Conservation (phyloP, 2,329 filamentous ascomycete genomes). For the Juglanconis sp. region DNA sequence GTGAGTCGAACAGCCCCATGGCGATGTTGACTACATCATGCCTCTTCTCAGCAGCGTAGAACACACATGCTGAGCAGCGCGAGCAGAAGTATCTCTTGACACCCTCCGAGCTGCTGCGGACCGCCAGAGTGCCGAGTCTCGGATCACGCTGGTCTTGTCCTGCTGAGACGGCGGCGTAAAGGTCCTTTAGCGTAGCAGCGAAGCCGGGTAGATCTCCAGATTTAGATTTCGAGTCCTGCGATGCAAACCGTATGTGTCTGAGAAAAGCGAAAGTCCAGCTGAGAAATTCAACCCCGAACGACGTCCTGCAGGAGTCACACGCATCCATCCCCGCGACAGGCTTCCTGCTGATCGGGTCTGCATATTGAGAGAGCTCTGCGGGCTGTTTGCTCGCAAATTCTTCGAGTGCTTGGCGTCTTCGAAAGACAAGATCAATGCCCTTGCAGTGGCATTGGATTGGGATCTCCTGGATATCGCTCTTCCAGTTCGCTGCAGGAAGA, state of each 20-base stretch:
- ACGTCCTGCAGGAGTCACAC: slow-evolving; percentile 46
- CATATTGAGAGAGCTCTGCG: slow-evolving; percentile 37
- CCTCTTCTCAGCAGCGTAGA: slow-evolving; percentile 39
- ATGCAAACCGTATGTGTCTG: slow-evolving; percentile 34
- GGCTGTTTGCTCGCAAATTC: slow-evolving; percentile 25
- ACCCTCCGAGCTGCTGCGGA: slow-evolving; percentile 40
- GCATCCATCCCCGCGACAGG: slow-evolving; percentile 37
- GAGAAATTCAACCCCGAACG: slow-evolving; percentile 39
- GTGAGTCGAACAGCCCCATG: slow-evolving; percentile 40
- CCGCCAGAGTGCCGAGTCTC: slow-evolving; percentile 39
- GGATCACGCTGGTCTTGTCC: slow-evolving; percentile 26
- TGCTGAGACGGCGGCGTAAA: slow-evolving; percentile 33
- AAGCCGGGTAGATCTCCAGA: slow-evolving; percentile 22
- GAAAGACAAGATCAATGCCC: slow-evolving; percentile 41
- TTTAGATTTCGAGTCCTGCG: neutral
- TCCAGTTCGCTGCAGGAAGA: slow-evolving; percentile 17
- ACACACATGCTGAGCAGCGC: slow-evolving; percentile 43
- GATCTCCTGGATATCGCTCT: slow-evolving; percentile 24
- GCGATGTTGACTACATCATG: slow-evolving; percentile 41
- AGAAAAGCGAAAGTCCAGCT: slow-evolving; percentile 44
- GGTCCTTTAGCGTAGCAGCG: slow-evolving; percentile 26
- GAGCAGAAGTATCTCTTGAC: slow-evolving; percentile 49
- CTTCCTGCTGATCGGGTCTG: slow-evolving; percentile 42
- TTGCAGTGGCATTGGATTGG: slow-evolving; percentile 44
- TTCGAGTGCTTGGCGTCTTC: slow-evolving; percentile 26